Evolutionary conservation across 495 filamentous ascomycete species (phyloP).

Genomic region (Penicillium tannophilum): DNA sequence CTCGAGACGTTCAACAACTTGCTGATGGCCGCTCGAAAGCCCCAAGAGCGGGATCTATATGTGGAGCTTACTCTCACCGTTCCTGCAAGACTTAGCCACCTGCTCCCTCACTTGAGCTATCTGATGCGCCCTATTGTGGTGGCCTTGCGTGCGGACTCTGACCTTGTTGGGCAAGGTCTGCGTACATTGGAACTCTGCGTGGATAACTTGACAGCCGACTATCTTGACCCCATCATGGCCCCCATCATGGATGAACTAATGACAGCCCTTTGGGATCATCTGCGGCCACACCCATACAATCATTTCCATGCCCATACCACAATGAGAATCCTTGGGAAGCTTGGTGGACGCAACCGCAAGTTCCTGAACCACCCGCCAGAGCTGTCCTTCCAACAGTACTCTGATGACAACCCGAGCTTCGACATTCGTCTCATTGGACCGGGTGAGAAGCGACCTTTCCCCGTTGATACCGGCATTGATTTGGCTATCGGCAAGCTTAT

Average conservation of each 20-base stretch:
- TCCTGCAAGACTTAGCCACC: conserved; percentile 89
- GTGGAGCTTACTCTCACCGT: conserved; percentile 97
- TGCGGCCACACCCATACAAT: conserved; percentile 88
- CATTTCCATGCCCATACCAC: conserved; percentile 98
- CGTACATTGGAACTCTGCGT: conserved; percentile 95
- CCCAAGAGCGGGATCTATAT: conserved; percentile 89
- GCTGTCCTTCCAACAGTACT: conserved; percentile 77
- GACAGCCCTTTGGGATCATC: conserved; percentile 93
- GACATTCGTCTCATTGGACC: conserved; percentile 89
- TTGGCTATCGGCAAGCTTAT: conserved; percentile 82
- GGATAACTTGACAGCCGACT: conserved; percentile 96
- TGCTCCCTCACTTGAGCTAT: conserved; percentile 95
- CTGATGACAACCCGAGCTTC: conserved; percentile 83
- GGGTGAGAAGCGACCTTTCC: conserved; percentile 83
- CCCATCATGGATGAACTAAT: conserved; percentile 98
- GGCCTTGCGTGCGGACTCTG: conserved; percentile 85
- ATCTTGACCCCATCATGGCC: conserved; percentile 98
- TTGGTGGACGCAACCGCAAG: conserved; percentile 91
- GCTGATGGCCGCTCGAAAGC: conserved; percentile 83
- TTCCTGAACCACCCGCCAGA: conserved; percentile 87
- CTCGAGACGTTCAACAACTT: conserved; percentile 96
- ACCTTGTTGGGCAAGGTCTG: conserved; percentile 91
- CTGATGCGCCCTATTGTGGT: conserved; percentile 97
- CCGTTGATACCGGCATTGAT: conserved; percentile 81
- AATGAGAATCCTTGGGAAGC: conserved; percentile 96